These are phyloP conservation scores for Solanum etuberosum DNA, from an alignment of 257 asterid genomes.

Conservation along the genomic window DNA sequence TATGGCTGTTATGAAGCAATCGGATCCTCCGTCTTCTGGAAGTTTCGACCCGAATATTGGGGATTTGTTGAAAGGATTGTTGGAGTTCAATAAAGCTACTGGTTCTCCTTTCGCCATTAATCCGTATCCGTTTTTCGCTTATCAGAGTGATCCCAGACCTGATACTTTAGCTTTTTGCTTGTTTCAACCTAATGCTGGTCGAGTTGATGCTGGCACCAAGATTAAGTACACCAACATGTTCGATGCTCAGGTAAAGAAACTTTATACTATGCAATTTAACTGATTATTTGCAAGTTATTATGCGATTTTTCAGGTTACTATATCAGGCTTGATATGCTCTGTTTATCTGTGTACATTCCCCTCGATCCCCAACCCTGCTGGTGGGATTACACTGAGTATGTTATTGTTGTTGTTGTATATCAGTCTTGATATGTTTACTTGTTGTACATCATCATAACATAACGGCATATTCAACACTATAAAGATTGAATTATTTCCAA, in stretches of 20 bases:
- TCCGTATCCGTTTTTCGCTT: conserved; percentile 71
- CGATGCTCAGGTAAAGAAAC: conserved; percentile 55
- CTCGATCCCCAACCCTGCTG: accelerated
- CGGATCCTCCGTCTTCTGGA: conserved; percentile 68
- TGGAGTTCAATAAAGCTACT: conserved; percentile 39
- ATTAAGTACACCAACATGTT: conserved; percentile 66
- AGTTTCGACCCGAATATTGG: conserved; percentile 35
- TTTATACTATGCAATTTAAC: not conserved
- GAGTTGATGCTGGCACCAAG: conserved; percentile 46
- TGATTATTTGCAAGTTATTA: not conserved
- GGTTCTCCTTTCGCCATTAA: conserved; percentile 61
- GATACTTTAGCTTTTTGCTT: conserved; percentile 64
- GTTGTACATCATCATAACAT: not conserved
- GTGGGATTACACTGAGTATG: not conserved
- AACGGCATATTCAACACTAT: not conserved
- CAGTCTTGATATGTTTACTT: not conserved
- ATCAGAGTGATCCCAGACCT: conserved; percentile 54
- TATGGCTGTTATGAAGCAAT: conserved; percentile 44
- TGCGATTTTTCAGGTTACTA: not conserved
- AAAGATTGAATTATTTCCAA: not conserved
- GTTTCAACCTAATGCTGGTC: conserved; percentile 61
- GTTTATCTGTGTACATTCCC: not conserved
- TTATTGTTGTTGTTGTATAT: not conserved
- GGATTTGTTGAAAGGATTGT: conserved; percentile 46
- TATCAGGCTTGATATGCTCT: not conserved